Evolutionary conservation across 345 rosid species (phyloP), one percentile per base, ranked within the genome.

Genomic region (Brassica nigra): DNA sequence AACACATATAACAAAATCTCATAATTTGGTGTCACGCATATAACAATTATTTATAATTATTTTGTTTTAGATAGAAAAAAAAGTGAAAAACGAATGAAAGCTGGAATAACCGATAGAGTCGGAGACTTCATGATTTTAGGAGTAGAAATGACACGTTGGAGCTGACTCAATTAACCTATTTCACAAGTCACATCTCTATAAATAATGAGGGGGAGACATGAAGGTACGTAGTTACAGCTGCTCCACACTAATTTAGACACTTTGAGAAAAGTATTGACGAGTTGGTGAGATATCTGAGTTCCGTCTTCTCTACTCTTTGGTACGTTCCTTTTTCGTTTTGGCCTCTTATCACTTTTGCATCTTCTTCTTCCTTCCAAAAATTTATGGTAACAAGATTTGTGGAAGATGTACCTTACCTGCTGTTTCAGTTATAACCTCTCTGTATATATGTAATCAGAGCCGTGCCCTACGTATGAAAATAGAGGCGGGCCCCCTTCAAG

Each of bases 61-160:
- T 54, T 54, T 54, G 27, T 57, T 57, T 57, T 9, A 9, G 63
- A 59, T 10, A 20, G 63, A 58, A 23, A 57, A 23, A 2, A 37
- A 44, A 49, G 14, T 44, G 8, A 15, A 10, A 23, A 58, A 23
- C 6, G 14, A 58, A 58, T 23, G 3, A 23, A 10, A 66, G 73
- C 62, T 68, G 42, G 39, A 69, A 42, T 27, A 69, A 52, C 0
- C 3, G 74, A 76, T 30, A 49, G 39, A 64, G 81, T 71, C 18
- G 14, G 62, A 71, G 52, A 57, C 61, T 49, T 47, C 76, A 71
- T 23, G 66, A 71, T 37, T 0, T 9, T 18, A 55, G 4, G 34
- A 78, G 73, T 65, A 78, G 61, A 55, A 29, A 1, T 57, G 73
- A 78, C 82, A 78, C 77, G 77, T 78, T 0, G 54, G 82, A 78